Evolutionary conservation across 306 rosid species (phyloP).

Genomic region (Fragaria vesca): DNA sequence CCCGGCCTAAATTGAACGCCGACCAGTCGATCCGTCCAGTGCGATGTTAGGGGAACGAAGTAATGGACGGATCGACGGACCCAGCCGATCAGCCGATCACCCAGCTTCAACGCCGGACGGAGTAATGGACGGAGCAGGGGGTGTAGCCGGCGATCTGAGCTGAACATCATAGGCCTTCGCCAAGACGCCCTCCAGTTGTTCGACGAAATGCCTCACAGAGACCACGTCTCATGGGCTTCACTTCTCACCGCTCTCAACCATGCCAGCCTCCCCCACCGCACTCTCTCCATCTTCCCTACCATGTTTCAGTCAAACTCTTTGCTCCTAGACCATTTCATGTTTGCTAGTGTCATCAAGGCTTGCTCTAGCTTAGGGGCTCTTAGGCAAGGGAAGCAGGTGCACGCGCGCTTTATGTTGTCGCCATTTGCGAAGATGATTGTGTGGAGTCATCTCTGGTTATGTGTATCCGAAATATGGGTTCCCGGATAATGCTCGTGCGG

Average conservation of each 20-base stretch:
- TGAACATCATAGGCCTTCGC: too few species aligned
- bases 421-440: slow-evolving; percentile 53
- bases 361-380: slow-evolving; percentile 46
- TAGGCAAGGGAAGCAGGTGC: slow-evolving; percentile 65
- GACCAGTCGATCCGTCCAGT: too few species aligned
- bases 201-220: slow-evolving; percentile 56
- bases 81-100: too few species aligned
- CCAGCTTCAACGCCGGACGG: too few species aligned
- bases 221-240: slow-evolving; percentile 74
- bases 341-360: slow-evolving; percentile 64
- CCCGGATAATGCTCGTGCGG: slow-evolving; percentile 52
- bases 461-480: slow-evolving; percentile 71
- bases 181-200: slow-evolving; percentile 31
- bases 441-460: slow-evolving; percentile 74
- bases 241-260: slow-evolving; percentile 73
- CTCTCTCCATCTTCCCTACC: slow-evolving; percentile 43
- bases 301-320: slow-evolving; percentile 37
- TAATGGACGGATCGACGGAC: too few species aligned
- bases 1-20: too few species aligned
- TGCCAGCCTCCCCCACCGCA: slow-evolving; percentile 43
- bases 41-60: too few species aligned
- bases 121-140: too few species aligned
- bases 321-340: slow-evolving; percentile 75
- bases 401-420: slow-evolving; percentile 59
- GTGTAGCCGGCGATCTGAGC: too few species aligned